These are phyloP conservation scores for Aspergillus carbonarius DNA, from an alignment of 2,329 filamentous ascomycete genomes.

Conservation along the genomic window DNA sequence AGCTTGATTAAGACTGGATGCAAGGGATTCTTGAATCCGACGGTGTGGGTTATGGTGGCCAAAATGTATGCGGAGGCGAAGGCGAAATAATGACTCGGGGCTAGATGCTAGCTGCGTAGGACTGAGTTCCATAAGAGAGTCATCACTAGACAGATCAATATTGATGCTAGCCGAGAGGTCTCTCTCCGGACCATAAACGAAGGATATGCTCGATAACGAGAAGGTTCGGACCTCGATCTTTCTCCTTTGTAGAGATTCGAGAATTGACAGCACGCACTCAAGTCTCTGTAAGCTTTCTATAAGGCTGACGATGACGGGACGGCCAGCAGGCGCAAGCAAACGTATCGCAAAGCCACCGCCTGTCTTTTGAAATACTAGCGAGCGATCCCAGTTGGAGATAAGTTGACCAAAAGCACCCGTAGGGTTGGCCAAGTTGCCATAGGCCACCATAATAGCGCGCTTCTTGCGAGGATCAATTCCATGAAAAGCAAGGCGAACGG, in stretches of 20 bases:
- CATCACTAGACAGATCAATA: constrained; percentile 28
- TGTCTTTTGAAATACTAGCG: constrained; percentile 34
- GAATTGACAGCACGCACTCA: constrained; percentile 36
- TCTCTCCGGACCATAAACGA: constrained; percentile 33
- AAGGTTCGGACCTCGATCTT: constrained; percentile 33
- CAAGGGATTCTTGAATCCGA: constrained; percentile 41
- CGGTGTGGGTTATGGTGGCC: constrained; percentile 39
- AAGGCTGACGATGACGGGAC: constrained; percentile 35
- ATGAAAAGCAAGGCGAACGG: constrained; percentile 38
- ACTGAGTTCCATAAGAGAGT: constrained; percentile 20
- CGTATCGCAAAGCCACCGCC: constrained; percentile 40
- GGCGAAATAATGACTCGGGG: constrained; percentile 26
- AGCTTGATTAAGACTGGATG: constrained; percentile 35
- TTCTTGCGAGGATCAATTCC: constrained; percentile 37
- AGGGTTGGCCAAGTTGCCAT: constrained; percentile 32
- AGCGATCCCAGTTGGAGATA: constrained; percentile 29
- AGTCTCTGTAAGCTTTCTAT: constrained; percentile 40
- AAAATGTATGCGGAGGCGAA: constrained; percentile 36
- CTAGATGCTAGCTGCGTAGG: constrained; percentile 22
- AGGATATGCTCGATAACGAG: constrained; percentile 37
- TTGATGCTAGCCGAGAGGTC: constrained; percentile 33
- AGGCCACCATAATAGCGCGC: constrained; percentile 36
- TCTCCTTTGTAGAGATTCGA: constrained; percentile 35
- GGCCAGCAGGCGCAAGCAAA: constrained; percentile 36
- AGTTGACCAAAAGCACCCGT: constrained; percentile 28